Evolutionary conservation across 257 asterid species (phyloP), one percentile per base, ranked within the genome.

Genomic region (Anisodus acutangulus): DNA sequence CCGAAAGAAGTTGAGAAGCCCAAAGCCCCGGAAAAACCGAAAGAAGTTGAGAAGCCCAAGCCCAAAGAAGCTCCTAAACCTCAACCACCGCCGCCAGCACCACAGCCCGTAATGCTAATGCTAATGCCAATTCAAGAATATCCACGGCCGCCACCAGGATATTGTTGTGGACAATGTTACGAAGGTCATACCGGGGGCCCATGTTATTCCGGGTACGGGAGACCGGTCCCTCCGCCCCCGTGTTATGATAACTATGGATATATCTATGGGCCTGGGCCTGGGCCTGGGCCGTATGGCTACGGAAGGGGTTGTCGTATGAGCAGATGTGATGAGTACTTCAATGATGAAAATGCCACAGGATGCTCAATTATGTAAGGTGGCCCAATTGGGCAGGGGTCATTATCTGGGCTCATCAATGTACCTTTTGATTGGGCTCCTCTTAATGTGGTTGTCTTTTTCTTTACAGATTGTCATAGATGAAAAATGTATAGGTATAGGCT

Each of bases 281-380:
- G 78, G 6, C 74, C 80, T 51, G 81, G 90, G 19, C 60, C 80
- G 2, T 82, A 82, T 79, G 81, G 85, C 31, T 47, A 76, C 39
- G 85, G 83, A 0, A 62, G 85, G 66, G 85, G 49, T 15, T 80
- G 76, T 3, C 63, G 83, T 66, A 86, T 78, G 59, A 87, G 82
- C 85, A 89, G 86, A 11, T 83, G 87, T 59, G 69, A 78, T 59
- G 69, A 78, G 62, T 92, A 87, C 79, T 88, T 87, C 16, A 88
- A 82, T 86, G 97, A 94, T 31, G 95, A 94, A 49, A 91, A 90
- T 63, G 88, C 95, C 10, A 87, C 87, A 16, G 80, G 71, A 22
- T 94, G 98, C 89, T 82, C 90, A 68, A 87, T 91, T 82, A 89
- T 89, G 98, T 94, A 60, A 88, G 80, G 45, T 63, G 39, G 41